These are phyloP conservation scores for Staphylotrichum tortipilum DNA, from an alignment of 495 filamentous ascomycete species.

Conservation along the genomic window DNA sequence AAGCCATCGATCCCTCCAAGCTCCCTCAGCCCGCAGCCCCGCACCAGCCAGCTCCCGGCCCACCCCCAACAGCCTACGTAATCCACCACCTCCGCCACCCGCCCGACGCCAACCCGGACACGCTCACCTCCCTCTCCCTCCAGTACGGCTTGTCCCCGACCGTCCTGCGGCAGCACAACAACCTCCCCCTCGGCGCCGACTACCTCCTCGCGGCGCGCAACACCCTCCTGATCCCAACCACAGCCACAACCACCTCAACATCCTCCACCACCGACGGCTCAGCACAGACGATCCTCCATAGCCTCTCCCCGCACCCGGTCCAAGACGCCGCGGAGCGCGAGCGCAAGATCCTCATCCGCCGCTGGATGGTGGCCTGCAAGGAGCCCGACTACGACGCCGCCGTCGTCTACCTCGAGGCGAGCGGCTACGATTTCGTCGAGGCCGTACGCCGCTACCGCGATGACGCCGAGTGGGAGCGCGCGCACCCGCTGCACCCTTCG, in stretches of 20 bases:
- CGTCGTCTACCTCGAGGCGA: constrained; percentile 57
- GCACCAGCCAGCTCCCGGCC: background rate
- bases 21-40: background rate
- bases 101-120: constrained; percentile 34
- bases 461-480: constrained; percentile 64
- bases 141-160: constrained; percentile 54
- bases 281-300: no score
- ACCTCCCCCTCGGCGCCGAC: constrained; percentile 46
- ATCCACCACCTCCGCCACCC: constrained; percentile 58
- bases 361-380: constrained; percentile 65
- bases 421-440: constrained; percentile 52
- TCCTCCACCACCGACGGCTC: constrained; percentile 8
- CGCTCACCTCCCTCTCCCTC: constrained; percentile 53
- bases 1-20: constrained; percentile 27
- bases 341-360: constrained; percentile 54
- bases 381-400: constrained; percentile 67
- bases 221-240: constrained; percentile 60
- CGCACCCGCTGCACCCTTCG: constrained; percentile 40
- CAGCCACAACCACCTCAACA: constrained; percentile 31
- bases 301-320: constrained; percentile 54
- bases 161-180: constrained; percentile 51
- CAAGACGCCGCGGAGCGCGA: constrained; percentile 62
- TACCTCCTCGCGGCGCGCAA: constrained; percentile 56
- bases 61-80: constrained; percentile 28
- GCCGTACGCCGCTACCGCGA: constrained; percentile 53